phyloP scores from a whole-genome alignment of 768 basidiomycete species.

The Calocybe indica region DNA sequence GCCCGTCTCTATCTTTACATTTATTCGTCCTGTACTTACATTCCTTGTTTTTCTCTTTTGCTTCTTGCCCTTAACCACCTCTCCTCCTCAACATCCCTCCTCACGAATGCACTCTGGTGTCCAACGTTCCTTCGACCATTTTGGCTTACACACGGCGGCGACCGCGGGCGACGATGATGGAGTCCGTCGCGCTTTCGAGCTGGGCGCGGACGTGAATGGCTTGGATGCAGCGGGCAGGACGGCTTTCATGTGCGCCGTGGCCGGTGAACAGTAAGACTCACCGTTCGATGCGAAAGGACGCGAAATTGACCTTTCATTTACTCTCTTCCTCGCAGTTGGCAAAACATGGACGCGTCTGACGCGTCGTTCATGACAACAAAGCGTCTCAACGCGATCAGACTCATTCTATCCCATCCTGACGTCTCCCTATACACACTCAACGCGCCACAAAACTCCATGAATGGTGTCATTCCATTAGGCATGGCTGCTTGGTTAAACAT shows the following conservation, averaged over 20 bases:
- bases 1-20: conserved; percentile 1
- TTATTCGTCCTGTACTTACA: conserved; percentile 4
- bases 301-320: conserved; percentile 4
- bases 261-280: conserved; percentile 58
- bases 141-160: conserved; percentile 48
- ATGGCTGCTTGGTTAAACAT: conserved; percentile 76
- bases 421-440: conserved; percentile 69
- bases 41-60: conserved; percentile 4
- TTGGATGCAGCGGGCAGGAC: conserved; percentile 57
- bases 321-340: conserved; percentile 43
- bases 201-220: conserved; percentile 66
- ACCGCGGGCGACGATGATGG: conserved; percentile 49
- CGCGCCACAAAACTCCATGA: conserved; percentile 62
- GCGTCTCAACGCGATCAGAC: conserved; percentile 53
- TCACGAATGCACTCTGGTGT: conserved; percentile 13
- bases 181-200: conserved; percentile 44
- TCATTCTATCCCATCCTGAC: conserved; percentile 47
- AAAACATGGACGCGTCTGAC: conserved; percentile 62
- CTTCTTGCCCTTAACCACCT: conserved; percentile 3
- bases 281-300: conserved; percentile 1
- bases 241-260: conserved; percentile 62
- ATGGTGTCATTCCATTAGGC: conserved; percentile 71
- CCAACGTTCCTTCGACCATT: conserved; percentile 26
- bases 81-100: conserved; percentile 1
- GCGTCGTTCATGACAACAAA: conserved; percentile 56